Conservation (phyloP, 1,284 basidiomycete genomes). For the Ganoderma sp. region DNA sequence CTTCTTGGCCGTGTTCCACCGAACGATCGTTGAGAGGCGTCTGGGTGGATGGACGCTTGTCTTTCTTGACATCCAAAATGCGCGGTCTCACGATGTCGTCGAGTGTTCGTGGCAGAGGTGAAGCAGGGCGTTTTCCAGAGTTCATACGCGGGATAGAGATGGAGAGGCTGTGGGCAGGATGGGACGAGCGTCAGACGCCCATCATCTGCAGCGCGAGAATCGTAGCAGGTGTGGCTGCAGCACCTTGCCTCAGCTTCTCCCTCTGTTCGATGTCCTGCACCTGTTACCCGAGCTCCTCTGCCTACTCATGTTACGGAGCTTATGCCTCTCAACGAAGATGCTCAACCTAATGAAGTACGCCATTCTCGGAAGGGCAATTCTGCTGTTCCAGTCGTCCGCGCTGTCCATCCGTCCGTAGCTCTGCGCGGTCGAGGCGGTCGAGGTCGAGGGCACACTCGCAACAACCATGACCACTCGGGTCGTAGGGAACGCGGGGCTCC, state of each 20-base stretch:
- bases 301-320: constrained; percentile 1
- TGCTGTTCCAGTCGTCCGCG: constrained; percentile 42
- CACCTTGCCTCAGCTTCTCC: not conserved
- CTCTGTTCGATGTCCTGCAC: constrained; percentile 6
- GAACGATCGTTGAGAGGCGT: not conserved
- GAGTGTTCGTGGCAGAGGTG: constrained; percentile 21
- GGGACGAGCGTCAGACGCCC: constrained; percentile 1
- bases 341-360: constrained; percentile 51
- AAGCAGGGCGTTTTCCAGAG: constrained; percentile 25
- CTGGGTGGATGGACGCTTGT: constrained; percentile 3
- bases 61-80: not conserved
- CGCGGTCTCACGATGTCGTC: constrained; percentile 20
- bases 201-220: not conserved
- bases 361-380: constrained; percentile 44
- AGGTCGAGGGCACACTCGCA: constrained; percentile 13
- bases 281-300: not conserved
- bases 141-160: constrained; percentile 19
- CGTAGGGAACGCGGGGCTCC: not conserved
- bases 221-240: constrained; percentile 3
- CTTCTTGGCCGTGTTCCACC: constrained; percentile 27
- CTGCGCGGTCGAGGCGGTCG: constrained; percentile 11
- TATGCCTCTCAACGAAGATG: constrained; percentile 44
- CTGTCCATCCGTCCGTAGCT: constrained; percentile 17
- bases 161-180: not conserved
- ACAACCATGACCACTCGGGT: not conserved